Base-by-base conservation (phyloP, 2,329 filamentous ascomycete species). In the Trichoderma koningii region DNA sequence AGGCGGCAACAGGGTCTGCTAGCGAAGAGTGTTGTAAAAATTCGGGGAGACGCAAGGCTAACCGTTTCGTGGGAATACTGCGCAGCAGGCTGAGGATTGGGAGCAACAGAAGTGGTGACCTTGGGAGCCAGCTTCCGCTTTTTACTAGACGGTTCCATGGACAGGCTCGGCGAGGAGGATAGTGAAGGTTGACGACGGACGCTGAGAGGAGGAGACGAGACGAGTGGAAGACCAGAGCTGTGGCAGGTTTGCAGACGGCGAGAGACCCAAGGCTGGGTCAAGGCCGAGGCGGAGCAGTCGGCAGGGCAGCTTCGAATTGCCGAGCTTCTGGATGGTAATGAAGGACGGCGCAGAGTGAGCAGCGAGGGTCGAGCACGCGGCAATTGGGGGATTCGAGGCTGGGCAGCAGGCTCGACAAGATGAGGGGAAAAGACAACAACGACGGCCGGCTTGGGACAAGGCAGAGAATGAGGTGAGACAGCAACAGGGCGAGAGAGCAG, bases 91-190 rank as follows among this genome's bases (percentile, higher is more conserved):
- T 74, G 75, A 67, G 72, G 66, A 47, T 73, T 74, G 52, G 73
- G 70, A 66, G 71, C 70, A 45, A 71, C 63, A 59, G 74, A 73
- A 69, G 74, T 70, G 72, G 66, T 70, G 69, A 78, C 76, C 70
- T 79, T 80, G 42, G 78, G 78, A 70, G 78, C 78, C 74, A 80
- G 73, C 74, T 79, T 79, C 71, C 78, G 76, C 72, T 77, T 77
- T 68, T 80, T 80, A 66, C 70, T 77, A 52, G 76, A 77, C 68
- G 77, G 78, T 73, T 80, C 78, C 78, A 80, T 80, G 70, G 73
- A 72, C 65, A 17, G 47, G 38, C 38, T 55, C 30, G 9, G 34
- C n/a, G 38, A 41, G 21, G 26, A 34, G 15, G 34, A 38, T 10
- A 14, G 34, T 14, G 34, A 38, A 38, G 34, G 34, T 38, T 12